These are phyloP conservation scores for Schizonepeta tenuifolia DNA, from an alignment of 257 asterid genomes.

Conservation along the genomic window DNA sequence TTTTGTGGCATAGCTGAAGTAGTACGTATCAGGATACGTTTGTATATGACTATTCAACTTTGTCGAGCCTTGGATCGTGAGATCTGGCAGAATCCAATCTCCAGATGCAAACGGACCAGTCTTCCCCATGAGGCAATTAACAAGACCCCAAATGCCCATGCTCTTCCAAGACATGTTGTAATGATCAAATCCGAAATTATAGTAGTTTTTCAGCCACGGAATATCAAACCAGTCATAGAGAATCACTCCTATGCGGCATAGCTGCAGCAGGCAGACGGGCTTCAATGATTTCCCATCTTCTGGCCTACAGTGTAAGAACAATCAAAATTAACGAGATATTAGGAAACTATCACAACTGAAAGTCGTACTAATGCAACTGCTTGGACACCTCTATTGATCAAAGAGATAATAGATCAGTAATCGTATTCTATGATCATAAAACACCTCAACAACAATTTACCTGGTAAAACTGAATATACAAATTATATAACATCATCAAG, in stretches of 20 bases:
- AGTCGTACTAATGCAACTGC: too few species aligned
- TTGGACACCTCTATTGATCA: too few species aligned
- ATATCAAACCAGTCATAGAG: conserved; percentile 92
- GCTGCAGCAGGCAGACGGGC: conserved; percentile 78
- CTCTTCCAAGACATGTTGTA: conserved; percentile 81
- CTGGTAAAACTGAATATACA: background rate
- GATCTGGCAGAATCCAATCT: conserved; percentile 98
- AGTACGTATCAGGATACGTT: conserved; percentile 81
- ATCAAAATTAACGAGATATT: background rate
- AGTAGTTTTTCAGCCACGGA: conserved; percentile 73
- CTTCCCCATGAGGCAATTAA: conserved; percentile 73
- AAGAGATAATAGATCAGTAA: too few species aligned
- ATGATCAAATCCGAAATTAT: conserved; percentile 94
- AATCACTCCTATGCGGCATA: conserved; percentile 83
- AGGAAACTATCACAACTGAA: background rate
- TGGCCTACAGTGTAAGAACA: conserved; percentile 58
- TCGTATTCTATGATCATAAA: background rate
- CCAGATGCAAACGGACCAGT: conserved; percentile 88
- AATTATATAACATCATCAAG: background rate
- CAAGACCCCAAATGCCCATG: conserved; percentile 79
- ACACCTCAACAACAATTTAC: conserved; percentile 3
- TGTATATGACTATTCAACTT: conserved; percentile 61
- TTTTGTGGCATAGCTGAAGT: conserved; percentile 95
- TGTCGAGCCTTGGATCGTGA: conserved; percentile 82
- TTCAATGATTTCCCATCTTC: conserved; percentile 86